Percentiles rank a stretch among this genome's conserved stretches.
Conservation (phyloP, 148 eudicot species). For the Heliamphora exappendiculata region DNA sequence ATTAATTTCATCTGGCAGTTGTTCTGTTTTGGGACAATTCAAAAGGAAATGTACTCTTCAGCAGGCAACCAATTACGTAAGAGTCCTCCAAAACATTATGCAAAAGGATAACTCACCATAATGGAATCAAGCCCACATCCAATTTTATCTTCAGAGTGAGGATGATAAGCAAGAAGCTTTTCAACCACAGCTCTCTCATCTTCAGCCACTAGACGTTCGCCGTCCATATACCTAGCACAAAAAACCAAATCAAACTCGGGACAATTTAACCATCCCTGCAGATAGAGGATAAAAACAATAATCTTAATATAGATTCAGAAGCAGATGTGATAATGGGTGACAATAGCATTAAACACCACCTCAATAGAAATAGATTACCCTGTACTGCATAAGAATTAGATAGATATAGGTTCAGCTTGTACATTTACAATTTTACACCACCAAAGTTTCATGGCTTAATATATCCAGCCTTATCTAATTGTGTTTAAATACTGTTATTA, state of each 20-base stretch:
- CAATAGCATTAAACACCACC: background rate
- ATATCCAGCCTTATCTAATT: background rate
- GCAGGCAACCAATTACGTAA: background rate
- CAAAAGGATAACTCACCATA: constrained; percentile 44
- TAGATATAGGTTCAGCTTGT: background rate
- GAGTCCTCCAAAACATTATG: background rate
- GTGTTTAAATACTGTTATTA: background rate
- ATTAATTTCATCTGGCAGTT: background rate
- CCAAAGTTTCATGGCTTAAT: background rate
- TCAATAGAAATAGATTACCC: background rate
- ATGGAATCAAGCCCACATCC: constrained; percentile 76
- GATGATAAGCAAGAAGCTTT: constrained; percentile 75
- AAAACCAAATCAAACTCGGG: background rate
- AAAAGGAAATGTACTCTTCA: background rate
- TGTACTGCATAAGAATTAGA: background rate
- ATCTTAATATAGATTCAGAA: background rate
- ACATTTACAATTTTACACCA: background rate
- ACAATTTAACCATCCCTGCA: background rate
- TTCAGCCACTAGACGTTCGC: constrained; percentile 46
- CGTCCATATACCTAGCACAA: constrained; percentile 64
- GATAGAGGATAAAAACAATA: background rate
- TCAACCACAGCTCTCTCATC: constrained; percentile 62
- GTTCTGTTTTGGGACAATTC: background rate
- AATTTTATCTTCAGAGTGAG: constrained; percentile 67
- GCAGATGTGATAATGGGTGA: background rate